These are phyloP conservation scores for Iris macrosiphon DNA, from an alignment of 106 monocot species.

Conservation along the genomic window DNA sequence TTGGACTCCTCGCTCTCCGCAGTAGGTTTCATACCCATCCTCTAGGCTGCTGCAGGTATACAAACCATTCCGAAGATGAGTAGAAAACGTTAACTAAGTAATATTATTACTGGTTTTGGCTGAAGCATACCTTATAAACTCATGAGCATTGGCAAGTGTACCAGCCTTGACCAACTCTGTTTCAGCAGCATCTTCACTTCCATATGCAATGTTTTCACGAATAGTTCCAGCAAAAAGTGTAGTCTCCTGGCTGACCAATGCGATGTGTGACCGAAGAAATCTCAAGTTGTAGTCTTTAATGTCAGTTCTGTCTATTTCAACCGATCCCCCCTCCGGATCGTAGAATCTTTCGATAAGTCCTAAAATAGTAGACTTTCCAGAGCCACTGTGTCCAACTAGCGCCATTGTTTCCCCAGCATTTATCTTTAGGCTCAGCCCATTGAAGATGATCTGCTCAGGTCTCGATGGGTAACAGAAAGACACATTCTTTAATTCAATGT, in stretches of 20 bases:
- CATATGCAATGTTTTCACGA: slow-evolving; percentile 30
- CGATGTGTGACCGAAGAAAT: slow-evolving; percentile 15
- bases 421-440: slow-evolving; percentile 12
- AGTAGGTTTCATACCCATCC: slow-evolving; percentile 21
- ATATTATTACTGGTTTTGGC: too few species aligned
- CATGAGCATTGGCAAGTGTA: slow-evolving; percentile 28
- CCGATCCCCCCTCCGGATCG: slow-evolving; percentile 15
- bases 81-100: background rate
- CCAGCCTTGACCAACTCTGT: slow-evolving; percentile 21
- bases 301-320: slow-evolving; percentile 23
- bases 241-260: slow-evolving; percentile 32
- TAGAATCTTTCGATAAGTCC: slow-evolving; percentile 29
- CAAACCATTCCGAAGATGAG: background rate
- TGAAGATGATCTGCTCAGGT: slow-evolving; percentile 14
- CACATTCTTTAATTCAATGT: slow-evolving; percentile 21
- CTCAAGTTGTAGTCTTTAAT: slow-evolving; percentile 18
- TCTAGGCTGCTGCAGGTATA: slow-evolving; percentile 15
- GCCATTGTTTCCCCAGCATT: slow-evolving; percentile 16
- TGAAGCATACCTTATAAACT: slow-evolving; percentile 22
- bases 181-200: slow-evolving; percentile 11
- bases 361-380: slow-evolving; percentile 34
- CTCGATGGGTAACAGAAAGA: slow-evolving; percentile 25
- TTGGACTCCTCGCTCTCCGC: slow-evolving; percentile 27
- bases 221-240: slow-evolving; percentile 26
- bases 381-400: slow-evolving; percentile 28